These are phyloP conservation scores for Pythium rishiriense DNA, from an alignment of 352 stramenopile species.

Conservation along the genomic window DNA sequence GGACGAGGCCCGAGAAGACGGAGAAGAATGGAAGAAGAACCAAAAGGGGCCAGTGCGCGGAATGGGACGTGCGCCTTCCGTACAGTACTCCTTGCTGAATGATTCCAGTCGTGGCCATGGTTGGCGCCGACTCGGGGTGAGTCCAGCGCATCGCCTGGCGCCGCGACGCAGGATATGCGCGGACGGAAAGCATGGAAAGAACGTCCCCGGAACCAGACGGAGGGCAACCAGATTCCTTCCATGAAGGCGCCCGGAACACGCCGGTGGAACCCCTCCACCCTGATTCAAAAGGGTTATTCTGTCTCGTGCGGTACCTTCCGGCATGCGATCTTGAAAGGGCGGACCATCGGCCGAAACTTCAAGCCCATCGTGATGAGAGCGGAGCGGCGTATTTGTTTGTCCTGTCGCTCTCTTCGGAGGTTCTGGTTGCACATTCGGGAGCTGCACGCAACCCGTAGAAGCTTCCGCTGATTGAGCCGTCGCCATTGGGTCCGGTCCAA, in stretches of 20 bases:
- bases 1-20: not conserved
- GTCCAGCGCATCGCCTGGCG: conserved; percentile 3
- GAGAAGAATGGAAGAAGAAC: conserved; percentile 17
- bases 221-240: conserved; percentile 3
- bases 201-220: conserved; percentile 2
- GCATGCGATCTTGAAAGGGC: conserved; percentile 13
- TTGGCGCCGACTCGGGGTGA: not conserved
- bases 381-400: not conserved
- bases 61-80: conserved; percentile 6
- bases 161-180: conserved; percentile 13
- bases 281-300: not conserved
- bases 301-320: conserved; percentile 8
- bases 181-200: conserved; percentile 18
- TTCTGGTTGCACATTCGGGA: conserved; percentile 13
- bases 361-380: conserved; percentile 10
- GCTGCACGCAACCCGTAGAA: not conserved
- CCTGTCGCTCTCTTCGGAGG: not conserved
- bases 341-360: conserved; percentile 10
- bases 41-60: conserved; percentile 22
- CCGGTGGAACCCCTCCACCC: conserved; percentile 3
- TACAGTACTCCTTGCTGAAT: no score
- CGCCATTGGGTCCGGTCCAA: not conserved
- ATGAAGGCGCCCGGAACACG: conserved; percentile 12
- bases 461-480: not conserved
- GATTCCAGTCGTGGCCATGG: no score